Base-by-base conservation (phyloP, 202 grass and related monocot genomes). In the Elaeis oleifera region DNA sequence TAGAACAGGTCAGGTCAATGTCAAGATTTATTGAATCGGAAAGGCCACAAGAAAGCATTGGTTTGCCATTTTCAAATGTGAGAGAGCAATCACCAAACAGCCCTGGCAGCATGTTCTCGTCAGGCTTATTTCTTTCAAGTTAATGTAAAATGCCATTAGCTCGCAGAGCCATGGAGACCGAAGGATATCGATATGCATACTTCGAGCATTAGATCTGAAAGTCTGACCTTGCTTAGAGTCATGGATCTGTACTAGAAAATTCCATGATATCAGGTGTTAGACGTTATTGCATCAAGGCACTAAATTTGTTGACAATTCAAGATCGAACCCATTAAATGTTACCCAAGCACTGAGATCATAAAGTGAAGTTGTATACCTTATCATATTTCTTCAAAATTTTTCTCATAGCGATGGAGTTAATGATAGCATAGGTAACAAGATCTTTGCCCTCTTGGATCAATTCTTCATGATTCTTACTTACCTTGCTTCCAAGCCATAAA, bases 361-460 rank as follows among this genome's bases (percentile, higher is more conserved):
- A 5, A 44, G 9, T 58, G 20, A 64, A 56, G 3, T 16, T 0
- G 51, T 64, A 54, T 75, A 71, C 90, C 90, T 95, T 90, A 48
- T 90, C 90, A 72, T 95, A 95, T 54, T 95, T 95, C 75, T 95
- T 95, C 5, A 95, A 65, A 48, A 95, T 85, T 54, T 95, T 95
- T 56, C 90, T 76, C 86, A 90, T 85, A 4, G 86, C 90, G 24
- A 95, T 75, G 22, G 90, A 84, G 39, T 95, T 95, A 73, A 90
- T 85, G 61, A 95, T 88, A 16, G 86, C 90, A 59, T 95, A 87
- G 3, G 86, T 75, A 18, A 95, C 86, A 32, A 95, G 71, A 63
- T 95, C 86, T 54, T 95, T 90, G 71, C 86, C 86, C 54, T 90
- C 80, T 66, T 78, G 70, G 63, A 85, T 85, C 31, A 88, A 13